Evolutionary conservation across 345 rosid species (phyloP).

Genomic region (Firmiana major): DNA sequence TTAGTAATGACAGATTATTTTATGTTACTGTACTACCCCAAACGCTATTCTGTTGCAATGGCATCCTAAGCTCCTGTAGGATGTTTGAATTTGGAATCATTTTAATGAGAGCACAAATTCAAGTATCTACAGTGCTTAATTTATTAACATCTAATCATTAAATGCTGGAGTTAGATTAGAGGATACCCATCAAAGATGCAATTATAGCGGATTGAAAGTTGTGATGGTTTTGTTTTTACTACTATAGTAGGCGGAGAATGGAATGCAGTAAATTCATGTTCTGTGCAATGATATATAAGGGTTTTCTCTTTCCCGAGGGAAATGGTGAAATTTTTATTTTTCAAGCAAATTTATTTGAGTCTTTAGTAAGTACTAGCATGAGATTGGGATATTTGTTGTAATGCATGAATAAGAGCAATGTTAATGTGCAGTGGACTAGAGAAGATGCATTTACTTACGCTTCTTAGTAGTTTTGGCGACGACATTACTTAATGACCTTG

Average conservation of each 20-base stretch:
- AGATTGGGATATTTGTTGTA: not conserved
- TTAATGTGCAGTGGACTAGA: not conserved
- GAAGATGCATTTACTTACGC: not conserved
- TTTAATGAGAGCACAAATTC: not conserved
- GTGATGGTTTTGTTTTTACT: not conserved
- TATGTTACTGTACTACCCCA: not conserved
- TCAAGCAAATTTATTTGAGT: not conserved
- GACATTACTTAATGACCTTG: not conserved
- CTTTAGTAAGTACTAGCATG: not conserved
- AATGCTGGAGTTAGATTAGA: not conserved
- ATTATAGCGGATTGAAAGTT: not conserved
- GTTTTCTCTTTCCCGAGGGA: not conserved
- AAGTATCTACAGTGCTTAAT: not conserved
- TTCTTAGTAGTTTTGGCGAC: not conserved
- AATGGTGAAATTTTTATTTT: not conserved
- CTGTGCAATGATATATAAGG: not conserved
- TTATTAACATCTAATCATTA: not conserved
- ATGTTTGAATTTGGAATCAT: not conserved
- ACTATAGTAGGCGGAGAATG: not conserved
- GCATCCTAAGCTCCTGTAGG: not conserved
- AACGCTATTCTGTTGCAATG: not conserved
- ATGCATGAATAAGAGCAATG: not conserved
- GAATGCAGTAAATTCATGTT: not conserved
- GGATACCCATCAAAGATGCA: not conserved
- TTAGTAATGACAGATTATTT: not conserved